phyloP scores from a whole-genome alignment of 1,139 yeast species.

The Saccharomycopsis phalli region DNA sequence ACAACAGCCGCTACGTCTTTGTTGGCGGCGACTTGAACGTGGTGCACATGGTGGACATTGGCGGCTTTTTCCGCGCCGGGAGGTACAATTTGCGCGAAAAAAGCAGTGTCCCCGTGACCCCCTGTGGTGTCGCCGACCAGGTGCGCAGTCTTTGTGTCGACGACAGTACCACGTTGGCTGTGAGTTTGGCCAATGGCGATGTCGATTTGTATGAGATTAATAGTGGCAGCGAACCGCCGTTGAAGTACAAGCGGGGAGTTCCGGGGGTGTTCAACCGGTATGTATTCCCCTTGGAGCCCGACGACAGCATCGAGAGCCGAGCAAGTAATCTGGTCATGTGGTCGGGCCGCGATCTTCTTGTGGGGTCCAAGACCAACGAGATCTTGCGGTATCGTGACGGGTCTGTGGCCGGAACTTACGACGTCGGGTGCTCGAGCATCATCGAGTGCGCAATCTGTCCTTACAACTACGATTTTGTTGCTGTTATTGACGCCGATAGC shows the following conservation, averaged over 20 bases:
- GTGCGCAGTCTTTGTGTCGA: conserved; percentile 10
- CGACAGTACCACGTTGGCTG: conserved; percentile 31
- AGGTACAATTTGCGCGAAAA: conserved; percentile 1
- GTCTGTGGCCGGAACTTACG: conserved; percentile 18
- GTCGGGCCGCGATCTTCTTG: too few species aligned
- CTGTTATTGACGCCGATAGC: conserved; percentile 43
- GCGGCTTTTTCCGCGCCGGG: conserved; percentile 1
- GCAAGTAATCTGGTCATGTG: conserved; percentile 46
- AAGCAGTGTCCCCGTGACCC: background rate
- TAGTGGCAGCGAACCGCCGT: conserved; percentile 24
- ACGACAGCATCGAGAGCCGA: conserved; percentile 32
- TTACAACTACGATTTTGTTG: conserved; percentile 44
- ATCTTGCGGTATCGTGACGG: conserved; percentile 28
- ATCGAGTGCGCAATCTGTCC: conserved; percentile 54
- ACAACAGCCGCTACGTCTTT: conserved; percentile 7
- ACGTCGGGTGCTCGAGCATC: conserved; percentile 30
- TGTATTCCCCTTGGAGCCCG: conserved; percentile 22
- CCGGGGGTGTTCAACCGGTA: conserved; percentile 31
- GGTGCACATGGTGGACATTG: conserved; percentile 6
- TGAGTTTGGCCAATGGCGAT: conserved; percentile 60
- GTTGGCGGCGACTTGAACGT: conserved; percentile 16
- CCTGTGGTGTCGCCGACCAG: conserved; percentile 12
- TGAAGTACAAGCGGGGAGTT: conserved; percentile 33
- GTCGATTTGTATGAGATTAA: conserved; percentile 56
- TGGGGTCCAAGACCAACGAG: conserved; percentile 38